Evolutionary conservation across 495 filamentous ascomycete species (phyloP).

Genomic region (Choiromyces venosus): DNA sequence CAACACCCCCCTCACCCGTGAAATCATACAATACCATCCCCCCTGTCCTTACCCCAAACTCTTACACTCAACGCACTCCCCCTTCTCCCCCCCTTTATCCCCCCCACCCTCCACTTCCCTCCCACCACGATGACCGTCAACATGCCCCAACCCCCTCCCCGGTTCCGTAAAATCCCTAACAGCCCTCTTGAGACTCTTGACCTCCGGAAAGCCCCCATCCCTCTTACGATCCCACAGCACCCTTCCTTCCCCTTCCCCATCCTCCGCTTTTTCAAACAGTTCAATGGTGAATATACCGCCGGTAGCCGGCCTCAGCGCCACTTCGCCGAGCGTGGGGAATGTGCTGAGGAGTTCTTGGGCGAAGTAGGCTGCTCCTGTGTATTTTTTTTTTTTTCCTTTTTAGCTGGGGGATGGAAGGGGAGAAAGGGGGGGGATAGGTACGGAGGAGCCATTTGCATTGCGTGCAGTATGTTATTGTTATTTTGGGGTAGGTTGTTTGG

Average conservation of each 20-base stretch:
- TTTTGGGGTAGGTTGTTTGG: slow-evolving; percentile 49
- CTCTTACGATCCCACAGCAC: slow-evolving; percentile 83
- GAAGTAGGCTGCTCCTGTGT: slow-evolving; percentile 53
- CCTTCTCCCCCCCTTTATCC: not conserved
- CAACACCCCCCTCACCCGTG: too few relatives aligned
- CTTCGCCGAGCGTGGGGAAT: slow-evolving; percentile 82
- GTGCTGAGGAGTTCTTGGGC: slow-evolving; percentile 98
- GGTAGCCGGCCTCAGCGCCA: slow-evolving; percentile 78
- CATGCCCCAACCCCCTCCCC: slow-evolving; percentile 70
- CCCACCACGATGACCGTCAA: slow-evolving; percentile 53
- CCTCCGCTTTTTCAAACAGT: slow-evolving; percentile 47
- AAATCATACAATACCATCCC: too few relatives aligned
- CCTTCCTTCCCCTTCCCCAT: slow-evolving; percentile 41
- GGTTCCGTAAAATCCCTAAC: slow-evolving; percentile 82
- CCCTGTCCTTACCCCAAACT: not conserved
- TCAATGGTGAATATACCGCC: slow-evolving; percentile 77
- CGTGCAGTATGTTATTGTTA: slow-evolving; percentile 74
- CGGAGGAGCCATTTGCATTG: slow-evolving; percentile 90
- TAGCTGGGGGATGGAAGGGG: not conserved
- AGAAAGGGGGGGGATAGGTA: slow-evolving; percentile 6
- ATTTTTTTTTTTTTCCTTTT: too few relatives aligned
- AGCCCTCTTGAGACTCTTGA: slow-evolving; percentile 65
- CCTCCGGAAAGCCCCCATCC: slow-evolving; percentile 87
- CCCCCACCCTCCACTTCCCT: slow-evolving; percentile 24
- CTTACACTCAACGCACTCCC: not conserved